Evolutionary conservation across 768 basidiomycete genomes (phyloP), one percentile per base, ranked within the genome.

Genomic region (Pilatotrama ljubarskyi): DNA sequence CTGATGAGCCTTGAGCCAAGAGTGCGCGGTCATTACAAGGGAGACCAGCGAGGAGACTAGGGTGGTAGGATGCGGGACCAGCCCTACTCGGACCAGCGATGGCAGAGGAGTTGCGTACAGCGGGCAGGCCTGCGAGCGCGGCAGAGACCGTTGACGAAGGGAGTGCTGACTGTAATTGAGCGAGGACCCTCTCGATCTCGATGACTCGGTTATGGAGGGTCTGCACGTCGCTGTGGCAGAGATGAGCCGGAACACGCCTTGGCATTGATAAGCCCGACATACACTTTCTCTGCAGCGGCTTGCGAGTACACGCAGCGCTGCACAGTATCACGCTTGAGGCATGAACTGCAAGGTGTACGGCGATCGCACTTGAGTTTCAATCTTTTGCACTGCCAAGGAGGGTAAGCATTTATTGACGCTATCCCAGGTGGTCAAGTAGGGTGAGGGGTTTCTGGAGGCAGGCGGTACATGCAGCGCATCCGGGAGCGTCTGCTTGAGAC

Each of bases 211-310:
- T 93, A 68, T 93, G 88, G 40, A 93, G 79, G 1, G 90, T 90
- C 68, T 93, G 91, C 1, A 93, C 77, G 72, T 93, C 91, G 43
- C 87, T 89, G 66, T 3, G 47, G 24, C 36, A 49, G 9, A 2
- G 14, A 47, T 18, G 32, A 44, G 6, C 25, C 22, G 29, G 2
- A 5, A 10, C 11, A 13, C 10, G 5, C 22, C 2, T 2, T 32
- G 5, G 36, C 20, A 37, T 20, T 7, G 64, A 46, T 51, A 38
- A 64, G 61, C 63, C 50, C 38, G 20, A 77, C 86, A 51, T 58
- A 89, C 85, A 93, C 86, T 82, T 93, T 93, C 76, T 93, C 91
- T 17, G 89, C 86, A 0, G 91, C 91, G 15, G 88, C 90, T 22
- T 88, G 84, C 0, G 90, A 90, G 70, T 92, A 92, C 5, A 87